Percentiles rank a stretch among this genome's conserved stretches.
Conservation (phyloP, 306 rosid species). For the Cicer bijugum region DNA sequence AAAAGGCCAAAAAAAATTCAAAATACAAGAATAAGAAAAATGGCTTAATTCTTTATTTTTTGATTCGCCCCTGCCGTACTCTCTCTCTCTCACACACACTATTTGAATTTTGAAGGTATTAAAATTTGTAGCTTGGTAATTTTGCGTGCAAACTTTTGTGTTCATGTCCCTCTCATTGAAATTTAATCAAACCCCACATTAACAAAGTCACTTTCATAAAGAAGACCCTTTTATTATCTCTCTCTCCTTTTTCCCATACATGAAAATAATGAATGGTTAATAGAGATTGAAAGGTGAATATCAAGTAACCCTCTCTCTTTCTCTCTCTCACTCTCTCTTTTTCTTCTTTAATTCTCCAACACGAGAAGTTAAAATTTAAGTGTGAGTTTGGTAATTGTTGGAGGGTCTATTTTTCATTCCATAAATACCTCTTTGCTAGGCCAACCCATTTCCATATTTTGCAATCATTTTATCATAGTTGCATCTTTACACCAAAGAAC, state of each 20-base stretch:
- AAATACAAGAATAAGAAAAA: slow-evolving; percentile 43
- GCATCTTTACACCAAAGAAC: slow-evolving; percentile 35
- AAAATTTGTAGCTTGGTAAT: slow-evolving; percentile 21
- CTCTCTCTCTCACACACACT: not conserved
- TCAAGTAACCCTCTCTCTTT: slow-evolving; percentile 35
- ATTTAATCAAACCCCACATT: slow-evolving; percentile 38
- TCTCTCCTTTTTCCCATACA: slow-evolving; percentile 60
- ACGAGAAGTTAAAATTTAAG: slow-evolving; percentile 38
- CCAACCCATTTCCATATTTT: slow-evolving; percentile 56
- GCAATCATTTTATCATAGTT: slow-evolving; percentile 48
- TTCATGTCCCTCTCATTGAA: slow-evolving; percentile 47
- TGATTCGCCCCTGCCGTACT: slow-evolving; percentile 13
- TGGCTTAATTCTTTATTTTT: slow-evolving; percentile 14
- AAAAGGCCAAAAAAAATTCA: slow-evolving; percentile 24
- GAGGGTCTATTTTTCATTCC: slow-evolving; percentile 61
- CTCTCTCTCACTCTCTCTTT: slow-evolving; percentile 13
- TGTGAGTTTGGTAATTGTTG: slow-evolving; percentile 64
- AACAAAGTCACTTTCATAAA: slow-evolving; percentile 57
- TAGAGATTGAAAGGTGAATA: slow-evolving; percentile 55
- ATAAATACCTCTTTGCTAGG: slow-evolving; percentile 58
- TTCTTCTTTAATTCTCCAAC: slow-evolving; percentile 42
- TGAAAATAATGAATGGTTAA: slow-evolving; percentile 53
- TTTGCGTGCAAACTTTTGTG: slow-evolving; percentile 45
- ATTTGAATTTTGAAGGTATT: not conserved
- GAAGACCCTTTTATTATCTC: slow-evolving; percentile 49